A percentile compares a stretch with the other conserved stretches of the same genome.
Evolutionary conservation across 768 basidiomycete species (phyloP).

Genomic region (Trametes cinnabarina): DNA sequence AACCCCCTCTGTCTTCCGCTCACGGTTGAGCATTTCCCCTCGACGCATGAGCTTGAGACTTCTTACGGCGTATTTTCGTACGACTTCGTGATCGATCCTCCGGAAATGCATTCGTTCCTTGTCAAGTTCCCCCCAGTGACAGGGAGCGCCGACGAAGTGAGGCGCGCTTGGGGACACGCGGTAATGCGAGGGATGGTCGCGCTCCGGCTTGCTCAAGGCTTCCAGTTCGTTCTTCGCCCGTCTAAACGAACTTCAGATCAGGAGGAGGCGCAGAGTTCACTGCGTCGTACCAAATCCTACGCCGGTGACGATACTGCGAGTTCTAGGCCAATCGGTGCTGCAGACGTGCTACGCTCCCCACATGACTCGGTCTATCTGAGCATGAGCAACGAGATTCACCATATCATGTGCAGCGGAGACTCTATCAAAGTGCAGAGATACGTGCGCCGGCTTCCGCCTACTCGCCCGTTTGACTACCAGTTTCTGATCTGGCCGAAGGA

Average conservation of each 20-base stretch:
- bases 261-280: conserved; percentile 31
- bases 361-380: conserved; percentile 82
- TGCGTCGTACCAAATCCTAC: conserved; percentile 57
- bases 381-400: conserved; percentile 94
- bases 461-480: conserved; percentile 69
- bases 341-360: conserved; percentile 59
- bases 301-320: conserved; percentile 49
- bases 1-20: conserved; percentile 88
- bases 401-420: conserved; percentile 88
- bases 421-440: conserved; percentile 86
- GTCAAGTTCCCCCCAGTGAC: conserved; percentile 60
- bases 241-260: conserved; percentile 22
- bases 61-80: conserved; percentile 84
- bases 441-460: conserved; percentile 67
- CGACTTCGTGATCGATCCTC: conserved; percentile 81
- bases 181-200: conserved; percentile 95
- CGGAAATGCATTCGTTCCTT: conserved; percentile 84
- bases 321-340: conserved; percentile 60
- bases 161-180: conserved; percentile 69
- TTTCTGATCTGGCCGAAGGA: conserved; percentile 94
- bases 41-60: conserved; percentile 66
- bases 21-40: conserved; percentile 86
- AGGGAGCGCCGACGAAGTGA: conserved; percentile 53
- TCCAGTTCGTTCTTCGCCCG: conserved; percentile 81
- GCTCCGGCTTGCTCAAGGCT: conserved; percentile 88